Evolutionary conservation across 2,329 filamentous ascomycete genomes (phyloP).

Genomic region (Dactylellina parvicollis): DNA sequence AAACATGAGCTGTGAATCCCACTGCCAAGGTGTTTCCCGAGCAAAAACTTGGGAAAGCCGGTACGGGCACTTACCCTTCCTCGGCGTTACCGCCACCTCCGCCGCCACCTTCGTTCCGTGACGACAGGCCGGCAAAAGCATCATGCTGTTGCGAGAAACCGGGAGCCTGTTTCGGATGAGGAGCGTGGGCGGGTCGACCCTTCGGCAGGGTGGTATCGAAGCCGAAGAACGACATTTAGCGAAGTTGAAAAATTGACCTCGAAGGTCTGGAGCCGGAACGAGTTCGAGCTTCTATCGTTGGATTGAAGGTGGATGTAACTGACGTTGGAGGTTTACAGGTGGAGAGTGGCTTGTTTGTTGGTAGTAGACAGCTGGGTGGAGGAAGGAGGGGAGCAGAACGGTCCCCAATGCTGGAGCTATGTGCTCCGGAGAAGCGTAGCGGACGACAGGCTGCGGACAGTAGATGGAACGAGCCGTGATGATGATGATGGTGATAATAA

Average conservation of each 20-base stretch:
- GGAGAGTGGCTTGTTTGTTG: not conserved
- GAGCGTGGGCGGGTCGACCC: slow-evolving; percentile 70
- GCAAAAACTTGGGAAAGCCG: not conserved
- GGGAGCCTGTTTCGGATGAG: slow-evolving; percentile 67
- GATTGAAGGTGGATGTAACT: not conserved
- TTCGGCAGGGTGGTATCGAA: slow-evolving; percentile 73
- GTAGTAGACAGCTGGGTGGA: not conserved
- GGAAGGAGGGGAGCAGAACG: slow-evolving; percentile 9
- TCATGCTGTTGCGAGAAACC: slow-evolving; percentile 86
- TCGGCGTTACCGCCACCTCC: slow-evolving; percentile 62
- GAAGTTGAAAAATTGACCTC: slow-evolving; percentile 53
- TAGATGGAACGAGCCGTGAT: not conserved
- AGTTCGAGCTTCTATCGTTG: slow-evolving; percentile 7
- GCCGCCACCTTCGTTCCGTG: slow-evolving; percentile 72
- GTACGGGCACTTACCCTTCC: slow-evolving; percentile 60
- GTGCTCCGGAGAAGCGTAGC: not conserved
- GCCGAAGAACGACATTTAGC: slow-evolving; percentile 87
- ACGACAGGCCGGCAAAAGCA: slow-evolving; percentile 86
- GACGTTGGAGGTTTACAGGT: slow-evolving; percentile 3
- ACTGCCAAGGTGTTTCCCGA: not conserved
- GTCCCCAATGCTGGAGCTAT: not conserved
- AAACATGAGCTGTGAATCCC: slow-evolving; percentile 56
- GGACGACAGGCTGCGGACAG: not conserved
- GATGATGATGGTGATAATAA: slow-evolving; percentile 10
- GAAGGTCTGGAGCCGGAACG: slow-evolving; percentile 1